Percentiles rank a stretch among this genome's conserved stretches.
Evolutionary conservation across 495 filamentous ascomycete species (phyloP).

Genomic region (Articulospora tetracladia): DNA sequence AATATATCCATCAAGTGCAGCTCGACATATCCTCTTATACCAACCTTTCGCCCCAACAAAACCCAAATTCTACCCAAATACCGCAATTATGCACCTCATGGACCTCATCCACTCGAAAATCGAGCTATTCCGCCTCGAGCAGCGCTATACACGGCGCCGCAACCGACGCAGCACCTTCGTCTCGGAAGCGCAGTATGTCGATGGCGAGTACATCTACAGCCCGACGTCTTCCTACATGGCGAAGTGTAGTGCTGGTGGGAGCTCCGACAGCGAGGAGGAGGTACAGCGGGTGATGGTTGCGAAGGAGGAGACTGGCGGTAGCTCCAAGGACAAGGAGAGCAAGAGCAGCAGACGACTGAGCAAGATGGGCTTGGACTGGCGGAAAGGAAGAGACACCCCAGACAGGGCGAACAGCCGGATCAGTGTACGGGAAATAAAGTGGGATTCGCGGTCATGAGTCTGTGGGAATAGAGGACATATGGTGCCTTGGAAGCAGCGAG

Average conservation of each 20-base stretch:
- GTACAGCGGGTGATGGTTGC: not conserved
- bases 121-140: slow-evolving; percentile 89
- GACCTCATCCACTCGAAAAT: slow-evolving; percentile 57
- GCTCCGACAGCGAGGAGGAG: slow-evolving; percentile 18
- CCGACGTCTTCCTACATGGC: slow-evolving; percentile 19
- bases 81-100: slow-evolving; percentile 36
- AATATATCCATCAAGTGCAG: not conserved
- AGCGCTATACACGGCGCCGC: slow-evolving; percentile 83
- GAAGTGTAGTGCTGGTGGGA: slow-evolving; percentile 13
- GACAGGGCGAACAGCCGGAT: slow-evolving; percentile 15
- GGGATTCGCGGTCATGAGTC: slow-evolving; percentile 11
- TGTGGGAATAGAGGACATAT: not conserved
- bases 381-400: slow-evolving; percentile 8
- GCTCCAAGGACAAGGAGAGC: slow-evolving; percentile 45
- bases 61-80: not conserved
- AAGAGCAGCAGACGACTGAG: slow-evolving; percentile 28
- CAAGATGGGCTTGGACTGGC: slow-evolving; percentile 20
- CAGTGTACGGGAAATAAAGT: slow-evolving; percentile 23
- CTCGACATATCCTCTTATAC: not conserved
- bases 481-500: not conserved
- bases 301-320: slow-evolving; percentile 40
- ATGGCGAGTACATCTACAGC: slow-evolving; percentile 82
- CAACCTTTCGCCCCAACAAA: not conserved
- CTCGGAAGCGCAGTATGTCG: slow-evolving; percentile 81
- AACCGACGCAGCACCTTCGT: slow-evolving; percentile 79